Base-by-base conservation (phyloP, 1,284 basidiomycete species). In the Fomitiporia mediterranea region DNA sequence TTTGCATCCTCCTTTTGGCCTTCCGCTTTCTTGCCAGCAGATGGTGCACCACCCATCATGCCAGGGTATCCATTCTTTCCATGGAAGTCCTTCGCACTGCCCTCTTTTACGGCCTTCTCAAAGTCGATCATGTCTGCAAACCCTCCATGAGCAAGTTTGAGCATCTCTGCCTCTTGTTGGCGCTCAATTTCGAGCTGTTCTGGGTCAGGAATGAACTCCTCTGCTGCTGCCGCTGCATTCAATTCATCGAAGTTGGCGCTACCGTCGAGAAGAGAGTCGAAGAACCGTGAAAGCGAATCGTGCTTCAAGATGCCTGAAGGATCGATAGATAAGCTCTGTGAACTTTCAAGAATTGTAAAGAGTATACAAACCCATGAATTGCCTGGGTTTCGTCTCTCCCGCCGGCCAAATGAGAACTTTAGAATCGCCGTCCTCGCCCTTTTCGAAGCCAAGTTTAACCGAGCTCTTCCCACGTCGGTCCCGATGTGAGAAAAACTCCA, bases 371-470 rank as follows among this genome's bases (percentile, higher is more conserved):
- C 87, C 88, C 69, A 84, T 72, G 63, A 84, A 90, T 54, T 75
- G 70, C 21, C 82, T 66, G 5, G 79, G 77, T 2, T 72, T 74
- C 4, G 68, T 78, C 19, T 79, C 80, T 5, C 81, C 84, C 1
- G 75, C 69, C 13, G 81, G 77, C 65, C 86, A 90, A 19, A 89
- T 66, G 9, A 89, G 69, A 28, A 91, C 78, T 63, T 86, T 88
- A 4, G 81, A 74, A 35, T 78, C 75, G 60, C 82, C 83, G 62
- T 79, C 72, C 55, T 72, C 76, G 32, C 74, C 78, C 35, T 67
- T 70, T 60, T 81, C 77, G 56, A 80, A 72, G 4, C 83, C 86
- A 60, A 89, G 66, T 30, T 74, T 71, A 1, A 75, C 72, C 8
- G 81, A 81, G 53, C 78, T 77, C 56, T 73, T 76, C 21, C 83